phyloP scores from a whole-genome alignment of 805 yeast species.

The Ogataea henricii region DNA sequence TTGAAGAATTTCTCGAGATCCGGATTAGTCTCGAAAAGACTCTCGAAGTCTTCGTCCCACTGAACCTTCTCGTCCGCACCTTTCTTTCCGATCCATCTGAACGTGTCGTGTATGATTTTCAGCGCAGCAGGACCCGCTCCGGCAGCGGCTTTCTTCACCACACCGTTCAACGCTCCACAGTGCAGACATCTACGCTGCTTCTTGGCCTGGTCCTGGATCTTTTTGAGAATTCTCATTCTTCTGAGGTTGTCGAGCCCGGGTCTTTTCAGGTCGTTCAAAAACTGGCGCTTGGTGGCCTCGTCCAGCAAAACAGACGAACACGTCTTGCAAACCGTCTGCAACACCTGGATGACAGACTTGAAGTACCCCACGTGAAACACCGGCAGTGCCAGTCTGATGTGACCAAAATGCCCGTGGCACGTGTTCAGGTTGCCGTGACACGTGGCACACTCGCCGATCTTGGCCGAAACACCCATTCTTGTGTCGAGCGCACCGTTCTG shows the following conservation, averaged over 20 bases:
- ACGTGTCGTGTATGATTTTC: slow-evolving; percentile 93
- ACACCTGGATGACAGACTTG: slow-evolving; percentile 82
- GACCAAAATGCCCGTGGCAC: slow-evolving; percentile 99
- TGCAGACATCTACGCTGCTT: slow-evolving; percentile 88
- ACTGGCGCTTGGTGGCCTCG: slow-evolving; percentile 68
- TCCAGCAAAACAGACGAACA: slow-evolving; percentile 80
- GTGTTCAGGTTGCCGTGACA: slow-evolving; percentile 91
- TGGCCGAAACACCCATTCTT: slow-evolving; percentile 91
- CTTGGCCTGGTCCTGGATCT: slow-evolving; percentile 87
- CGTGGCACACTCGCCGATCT: slow-evolving; percentile 81
- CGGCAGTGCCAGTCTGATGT: slow-evolving; percentile 87
- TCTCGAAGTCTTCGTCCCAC: slow-evolving; percentile 87
- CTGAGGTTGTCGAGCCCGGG: slow-evolving; percentile 90
- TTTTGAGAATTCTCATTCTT: slow-evolving; percentile 85
- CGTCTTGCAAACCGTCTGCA: slow-evolving; percentile 88
- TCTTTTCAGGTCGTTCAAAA: slow-evolving; percentile 74
- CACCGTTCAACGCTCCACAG: slow-evolving; percentile 92
- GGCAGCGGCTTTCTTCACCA: slow-evolving; percentile 92
- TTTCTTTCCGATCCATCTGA: slow-evolving; percentile 93
- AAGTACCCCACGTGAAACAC: slow-evolving; percentile 98
- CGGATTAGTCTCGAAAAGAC: slow-evolving; percentile 73
- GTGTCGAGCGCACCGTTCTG: slow-evolving; percentile 87
- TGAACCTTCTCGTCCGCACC: slow-evolving; percentile 77
- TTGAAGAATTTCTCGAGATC: slow-evolving; percentile 86
- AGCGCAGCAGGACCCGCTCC: slow-evolving; percentile 92